Evolutionary conservation across 106 monocot genomes (phyloP).

Genomic region (Allium sativum): DNA sequence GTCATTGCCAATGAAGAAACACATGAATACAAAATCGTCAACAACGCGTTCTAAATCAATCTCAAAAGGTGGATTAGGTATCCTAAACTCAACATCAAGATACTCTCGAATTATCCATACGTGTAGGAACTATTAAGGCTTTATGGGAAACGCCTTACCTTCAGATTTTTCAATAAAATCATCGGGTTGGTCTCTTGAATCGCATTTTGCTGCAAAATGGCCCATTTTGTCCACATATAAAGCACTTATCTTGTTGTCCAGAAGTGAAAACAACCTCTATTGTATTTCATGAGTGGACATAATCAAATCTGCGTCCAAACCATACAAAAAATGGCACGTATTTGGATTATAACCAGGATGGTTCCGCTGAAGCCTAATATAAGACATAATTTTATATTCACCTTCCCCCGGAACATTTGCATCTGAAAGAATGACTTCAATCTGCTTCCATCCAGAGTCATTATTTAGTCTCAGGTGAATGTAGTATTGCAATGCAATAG

Average conservation of each 20-base stretch:
- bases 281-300: conserved; percentile 8
- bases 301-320: conserved; percentile 46
- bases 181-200: neutral
- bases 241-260: conserved; percentile 91
- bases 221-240: conserved; percentile 78
- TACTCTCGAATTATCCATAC: conserved; percentile 88
- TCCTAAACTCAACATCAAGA: conserved; percentile 68
- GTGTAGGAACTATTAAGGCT: conserved; percentile 61
- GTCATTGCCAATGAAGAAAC: conserved; percentile 98
- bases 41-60: conserved; percentile 71
- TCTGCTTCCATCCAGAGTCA: conserved; percentile 54
- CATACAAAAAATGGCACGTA: conserved; percentile 88
- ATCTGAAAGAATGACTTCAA: conserved; percentile 92
- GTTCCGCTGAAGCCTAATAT: conserved; percentile 81
- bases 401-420: conserved; percentile 98
- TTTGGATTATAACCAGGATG: conserved; percentile 86
- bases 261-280: conserved; percentile 82
- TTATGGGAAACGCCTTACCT: neutral
- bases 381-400: conserved; percentile 97
- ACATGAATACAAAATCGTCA: conserved; percentile 94
- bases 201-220: conserved; percentile 94
- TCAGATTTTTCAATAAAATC: neutral
- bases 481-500: conserved; percentile 77
- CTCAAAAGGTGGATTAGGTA: conserved; percentile 62
- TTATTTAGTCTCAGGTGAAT: conserved; percentile 56